Evolutionary conservation across 2,329 filamentous ascomycete species (phyloP).

Genomic region (Hymenoscyphus repandus): DNA sequence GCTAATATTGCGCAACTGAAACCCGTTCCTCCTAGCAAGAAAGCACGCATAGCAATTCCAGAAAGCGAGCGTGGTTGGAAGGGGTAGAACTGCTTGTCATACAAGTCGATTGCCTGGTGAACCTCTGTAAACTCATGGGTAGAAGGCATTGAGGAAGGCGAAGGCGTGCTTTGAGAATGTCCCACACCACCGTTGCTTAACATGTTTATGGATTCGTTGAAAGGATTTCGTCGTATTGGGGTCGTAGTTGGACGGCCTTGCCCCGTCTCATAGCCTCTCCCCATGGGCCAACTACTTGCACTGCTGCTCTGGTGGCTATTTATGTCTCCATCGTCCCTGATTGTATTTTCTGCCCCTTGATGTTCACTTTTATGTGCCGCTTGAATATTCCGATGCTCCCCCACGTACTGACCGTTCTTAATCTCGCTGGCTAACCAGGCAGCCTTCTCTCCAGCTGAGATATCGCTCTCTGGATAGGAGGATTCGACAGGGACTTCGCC

Average conservation of each 20-base stretch:
- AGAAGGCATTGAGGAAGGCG: constrained; percentile 1
- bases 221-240: constrained; percentile 4
- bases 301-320: neutral
- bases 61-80: constrained; percentile 30
- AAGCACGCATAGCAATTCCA: constrained; percentile 34
- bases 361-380: too few species aligned
- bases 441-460: too few species aligned
- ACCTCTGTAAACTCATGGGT: constrained; percentile 12
- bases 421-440: too few species aligned
- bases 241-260: neutral
- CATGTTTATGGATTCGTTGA: neutral
- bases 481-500: too few species aligned
- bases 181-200: constrained; percentile 3
- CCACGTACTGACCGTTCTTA: too few species aligned
- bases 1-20: constrained; percentile 19
- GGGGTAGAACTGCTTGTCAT: constrained; percentile 27
- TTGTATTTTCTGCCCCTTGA: too few species aligned
- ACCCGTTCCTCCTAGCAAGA: constrained; percentile 28
- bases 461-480: too few species aligned
- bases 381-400: too few species aligned
- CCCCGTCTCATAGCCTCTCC: neutral
- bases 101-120: constrained; percentile 18
- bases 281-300: neutral
- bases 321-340: neutral
- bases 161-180: neutral